Conservation (phyloP, 148 eudicot genomes). For the Dysphania ambrosioides region DNA sequence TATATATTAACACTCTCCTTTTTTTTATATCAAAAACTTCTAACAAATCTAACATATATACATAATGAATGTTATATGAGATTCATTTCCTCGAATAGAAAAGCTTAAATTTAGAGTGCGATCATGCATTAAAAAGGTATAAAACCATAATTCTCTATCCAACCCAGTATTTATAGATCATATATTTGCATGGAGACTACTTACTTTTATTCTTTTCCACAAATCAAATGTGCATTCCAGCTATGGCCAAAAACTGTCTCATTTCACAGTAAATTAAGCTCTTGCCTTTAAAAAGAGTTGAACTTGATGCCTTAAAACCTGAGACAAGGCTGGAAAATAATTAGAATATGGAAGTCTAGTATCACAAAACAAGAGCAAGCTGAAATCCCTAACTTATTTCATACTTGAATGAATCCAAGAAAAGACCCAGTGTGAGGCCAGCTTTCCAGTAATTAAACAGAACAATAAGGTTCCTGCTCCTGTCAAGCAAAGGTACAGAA, state of each 20-base stretch:
- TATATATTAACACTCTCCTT: too few species aligned
- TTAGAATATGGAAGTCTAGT: background rate
- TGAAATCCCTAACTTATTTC: slow-evolving; percentile 5
- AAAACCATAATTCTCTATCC: background rate
- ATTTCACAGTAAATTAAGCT: slow-evolving; percentile 3
- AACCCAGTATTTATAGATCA: background rate
- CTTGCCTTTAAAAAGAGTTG: background rate
- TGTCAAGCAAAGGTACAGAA: slow-evolving; percentile 46
- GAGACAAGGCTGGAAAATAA: slow-evolving; percentile 4
- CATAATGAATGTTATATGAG: background rate
- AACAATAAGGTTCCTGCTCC: slow-evolving; percentile 41
- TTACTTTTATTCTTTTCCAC: background rate
- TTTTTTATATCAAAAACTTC: too few species aligned
- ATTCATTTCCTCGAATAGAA: background rate
- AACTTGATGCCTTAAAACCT: slow-evolving; percentile 27
- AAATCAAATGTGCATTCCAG: background rate
- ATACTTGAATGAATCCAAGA: slow-evolving; percentile 92
- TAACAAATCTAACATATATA: too few species aligned
- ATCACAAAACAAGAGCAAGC: background rate
- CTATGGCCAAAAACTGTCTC: background rate
- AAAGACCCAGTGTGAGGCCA: slow-evolving; percentile 77
- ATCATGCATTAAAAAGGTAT: background rate
- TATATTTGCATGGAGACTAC: background rate
- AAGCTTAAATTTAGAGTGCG: background rate
- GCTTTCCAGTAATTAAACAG: slow-evolving; percentile 89